Conservation (phyloP, 345 rosid genomes). For the Draba incana region DNA sequence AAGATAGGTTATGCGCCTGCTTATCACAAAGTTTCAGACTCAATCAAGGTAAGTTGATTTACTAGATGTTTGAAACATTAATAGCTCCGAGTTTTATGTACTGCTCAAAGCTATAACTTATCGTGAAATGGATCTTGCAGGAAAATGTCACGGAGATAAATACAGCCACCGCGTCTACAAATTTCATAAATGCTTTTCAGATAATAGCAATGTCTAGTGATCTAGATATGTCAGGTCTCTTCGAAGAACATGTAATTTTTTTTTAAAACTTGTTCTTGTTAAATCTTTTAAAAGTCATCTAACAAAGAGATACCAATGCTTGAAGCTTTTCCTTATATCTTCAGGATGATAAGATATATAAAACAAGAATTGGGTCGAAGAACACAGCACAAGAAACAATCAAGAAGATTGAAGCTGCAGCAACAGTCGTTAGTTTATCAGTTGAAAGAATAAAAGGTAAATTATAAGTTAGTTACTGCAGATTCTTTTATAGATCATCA, state of each 20-base stretch:
- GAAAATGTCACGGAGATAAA: conserved; percentile 50
- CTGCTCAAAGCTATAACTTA: not conserved
- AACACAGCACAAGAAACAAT: conserved; percentile 70
- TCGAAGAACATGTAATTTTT: conserved; percentile 65
- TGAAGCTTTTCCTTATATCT: not conserved
- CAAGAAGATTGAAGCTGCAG: conserved; percentile 84
- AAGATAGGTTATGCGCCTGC: conserved; percentile 64
- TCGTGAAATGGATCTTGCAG: conserved; percentile 47
- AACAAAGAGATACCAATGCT: conserved; percentile 3
- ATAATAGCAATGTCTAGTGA: conserved; percentile 94
- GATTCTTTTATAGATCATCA: conserved; percentile 10
- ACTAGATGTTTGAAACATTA: not conserved
- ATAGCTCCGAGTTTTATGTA: conserved; percentile 1
- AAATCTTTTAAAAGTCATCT: conserved; percentile 11
- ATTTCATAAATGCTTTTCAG: conserved; percentile 87
- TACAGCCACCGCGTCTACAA: conserved; percentile 52
- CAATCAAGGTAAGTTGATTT: conserved; percentile 53
- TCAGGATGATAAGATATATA: conserved; percentile 72
- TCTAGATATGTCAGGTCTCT: conserved; percentile 90
- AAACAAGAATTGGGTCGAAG: conserved; percentile 69
- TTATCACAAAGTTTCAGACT: conserved; percentile 59
- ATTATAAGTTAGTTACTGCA: conserved; percentile 17
- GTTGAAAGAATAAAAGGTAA: conserved; percentile 67
- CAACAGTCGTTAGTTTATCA: conserved; percentile 61
- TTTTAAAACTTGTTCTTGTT: not conserved